Base-by-base conservation (phyloP, 805 yeast genomes). In the Starmerella lactis-condensi region DNA sequence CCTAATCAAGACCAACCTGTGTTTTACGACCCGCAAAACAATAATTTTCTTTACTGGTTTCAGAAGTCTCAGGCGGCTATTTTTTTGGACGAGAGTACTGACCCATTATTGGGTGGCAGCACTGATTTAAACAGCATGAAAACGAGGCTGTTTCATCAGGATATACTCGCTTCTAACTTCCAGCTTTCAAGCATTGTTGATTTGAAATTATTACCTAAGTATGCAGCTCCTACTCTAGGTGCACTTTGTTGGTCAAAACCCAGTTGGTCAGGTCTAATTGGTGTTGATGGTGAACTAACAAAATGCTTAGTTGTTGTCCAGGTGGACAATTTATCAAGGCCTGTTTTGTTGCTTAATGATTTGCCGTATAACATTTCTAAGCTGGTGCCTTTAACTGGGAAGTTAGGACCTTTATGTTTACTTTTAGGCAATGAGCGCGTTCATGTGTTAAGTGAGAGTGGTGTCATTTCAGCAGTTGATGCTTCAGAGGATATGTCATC, bases 221-320 rank as follows among this genome's bases (percentile, higher is more conserved):
- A 79, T 47, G 58, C 75, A 40, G 89, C 75, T 36, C 92, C 95
- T 0, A 83, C 95, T 0, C 42, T 81, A 14, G 85, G 75, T 0
- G 61, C 81, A 4, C 48, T 81, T 17, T 67, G 57, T 39, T 65
- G 70, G 32, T 67, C 69, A 20, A 56, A 54, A 12, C 60, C 65
- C 13, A 69, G 82, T 0, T 79, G 94, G 93, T 72, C 91, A 0
- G 93, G 93, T 0, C 62, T 67, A 32, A 53, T 75, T 21, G 62
- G 73, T 2, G 54, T 62, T 30, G 57, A 54, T 5, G 40, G 34
- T 14, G 23, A 12, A 9, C 21, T 19, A 3, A 33, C 40, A 4
- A 29, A 31, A 15, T 19, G 14, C 2, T 11, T 35, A 1, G 24
- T 17, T 4, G 24, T 31, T 6, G 30, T 26, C 14, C 13, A 4